Conservation (phyloP, 352 stramenopile genomes). For the Pythium insidiosum region DNA sequence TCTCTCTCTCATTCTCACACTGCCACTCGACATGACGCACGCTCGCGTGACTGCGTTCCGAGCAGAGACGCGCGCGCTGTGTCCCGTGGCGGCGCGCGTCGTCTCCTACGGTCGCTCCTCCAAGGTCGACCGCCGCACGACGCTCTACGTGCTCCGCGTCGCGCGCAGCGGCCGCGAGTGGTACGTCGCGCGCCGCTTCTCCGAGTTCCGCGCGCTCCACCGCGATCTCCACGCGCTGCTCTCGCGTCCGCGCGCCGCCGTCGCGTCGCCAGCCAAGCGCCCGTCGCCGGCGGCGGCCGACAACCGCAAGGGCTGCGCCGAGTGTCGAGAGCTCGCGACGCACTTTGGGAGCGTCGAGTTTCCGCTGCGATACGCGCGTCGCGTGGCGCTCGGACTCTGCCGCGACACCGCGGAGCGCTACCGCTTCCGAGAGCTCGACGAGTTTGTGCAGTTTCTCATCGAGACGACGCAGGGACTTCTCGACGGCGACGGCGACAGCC, state of each 20-base stretch:
- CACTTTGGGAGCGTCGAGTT: conserved; percentile 39
- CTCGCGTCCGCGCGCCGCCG: not conserved
- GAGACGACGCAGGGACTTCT: conserved; percentile 60
- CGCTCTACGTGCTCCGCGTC: conserved; percentile 69
- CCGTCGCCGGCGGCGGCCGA: not conserved
- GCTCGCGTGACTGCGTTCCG: too few relatives aligned
- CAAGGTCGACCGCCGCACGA: conserved; percentile 39
- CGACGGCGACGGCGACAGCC: conserved; percentile 4
- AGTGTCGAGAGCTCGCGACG: conserved; percentile 39
- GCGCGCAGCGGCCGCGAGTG: conserved; percentile 41
- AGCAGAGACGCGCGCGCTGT: conserved; percentile 36
- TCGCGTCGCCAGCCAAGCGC: conserved; percentile 1
- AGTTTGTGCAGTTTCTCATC: conserved; percentile 56
- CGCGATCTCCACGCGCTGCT: conserved; percentile 27
- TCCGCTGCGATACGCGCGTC: conserved; percentile 28
- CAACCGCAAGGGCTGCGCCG: conserved; percentile 13
- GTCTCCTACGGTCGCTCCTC: conserved; percentile 62
- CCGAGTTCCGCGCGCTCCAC: conserved; percentile 59
- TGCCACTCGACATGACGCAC: too few relatives aligned
- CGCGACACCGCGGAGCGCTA: conserved; percentile 43
- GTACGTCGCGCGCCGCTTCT: conserved; percentile 72
- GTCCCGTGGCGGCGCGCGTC: conserved; percentile 50
- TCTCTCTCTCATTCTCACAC: too few relatives aligned
- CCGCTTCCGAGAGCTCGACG: conserved; percentile 53
- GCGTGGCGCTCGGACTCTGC: conserved; percentile 33